Percentiles rank a stretch among this genome's conserved stretches.
Evolutionary conservation across 352 stramenopile species (phyloP).

Genomic region (Pythium periplocum): DNA sequence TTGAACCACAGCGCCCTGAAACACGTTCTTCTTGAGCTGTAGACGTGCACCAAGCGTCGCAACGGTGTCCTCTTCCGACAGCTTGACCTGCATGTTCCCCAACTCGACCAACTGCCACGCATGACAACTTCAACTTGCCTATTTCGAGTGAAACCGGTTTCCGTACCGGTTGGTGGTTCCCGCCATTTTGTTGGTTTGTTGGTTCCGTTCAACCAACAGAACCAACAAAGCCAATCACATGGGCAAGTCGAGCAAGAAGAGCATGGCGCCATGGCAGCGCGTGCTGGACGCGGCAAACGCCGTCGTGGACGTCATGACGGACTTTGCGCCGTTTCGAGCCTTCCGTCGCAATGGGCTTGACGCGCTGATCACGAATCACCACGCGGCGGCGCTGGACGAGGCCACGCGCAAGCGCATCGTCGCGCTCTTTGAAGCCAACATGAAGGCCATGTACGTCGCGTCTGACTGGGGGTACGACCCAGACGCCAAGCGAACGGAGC

Average conservation of each 20-base stretch:
- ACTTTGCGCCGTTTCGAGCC: slow-evolving; percentile 51
- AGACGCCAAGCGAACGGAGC: slow-evolving; percentile 70
- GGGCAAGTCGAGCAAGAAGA: neutral
- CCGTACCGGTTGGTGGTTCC: too few relatives aligned
- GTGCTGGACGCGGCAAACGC: slow-evolving; percentile 48
- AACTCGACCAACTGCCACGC: too few relatives aligned
- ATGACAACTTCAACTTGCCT: too few relatives aligned
- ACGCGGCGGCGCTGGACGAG: slow-evolving; percentile 30
- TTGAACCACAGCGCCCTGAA: slow-evolving; percentile 57
- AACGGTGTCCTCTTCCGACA: slow-evolving; percentile 9
- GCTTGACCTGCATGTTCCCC: slow-evolving; percentile 11
- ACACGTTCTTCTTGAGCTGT: slow-evolving; percentile 63
- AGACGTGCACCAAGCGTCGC: slow-evolving; percentile 47
- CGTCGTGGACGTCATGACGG: slow-evolving; percentile 44
- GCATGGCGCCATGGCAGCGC: slow-evolving; percentile 3
- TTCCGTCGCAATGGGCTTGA: slow-evolving; percentile 49
- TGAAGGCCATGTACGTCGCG: slow-evolving; percentile 84
- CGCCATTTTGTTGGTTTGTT: too few relatives aligned
- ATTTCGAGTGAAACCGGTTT: too few relatives aligned
- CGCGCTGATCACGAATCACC: slow-evolving; percentile 34
- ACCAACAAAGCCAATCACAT: too few relatives aligned
- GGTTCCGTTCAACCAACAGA: too few relatives aligned
- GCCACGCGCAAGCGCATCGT: slow-evolving; percentile 34
- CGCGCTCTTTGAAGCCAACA: slow-evolving; percentile 88
- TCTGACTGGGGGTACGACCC: slow-evolving; percentile 91